phyloP scores from a whole-genome alignment of 2,329 filamentous ascomycete genomes.

The Pestalotiopsis sp. region DNA sequence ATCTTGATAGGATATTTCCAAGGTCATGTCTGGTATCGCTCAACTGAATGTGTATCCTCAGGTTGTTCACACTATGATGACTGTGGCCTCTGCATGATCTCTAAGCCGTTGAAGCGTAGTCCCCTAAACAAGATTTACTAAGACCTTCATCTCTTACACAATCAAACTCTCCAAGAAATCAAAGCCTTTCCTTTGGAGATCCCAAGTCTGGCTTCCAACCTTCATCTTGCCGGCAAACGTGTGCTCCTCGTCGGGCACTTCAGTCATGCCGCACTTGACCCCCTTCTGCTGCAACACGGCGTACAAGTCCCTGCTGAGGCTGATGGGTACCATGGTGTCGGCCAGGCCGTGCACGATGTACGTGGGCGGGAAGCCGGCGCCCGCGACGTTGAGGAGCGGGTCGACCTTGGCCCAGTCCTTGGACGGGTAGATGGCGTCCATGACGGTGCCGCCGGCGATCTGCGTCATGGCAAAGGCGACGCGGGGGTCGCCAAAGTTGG shows the following conservation, averaged over 20 bases:
- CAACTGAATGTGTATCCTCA: too few species aligned
- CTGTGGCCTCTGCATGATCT: background rate
- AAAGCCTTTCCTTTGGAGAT: constrained; percentile 41
- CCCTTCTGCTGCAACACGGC: constrained; percentile 27
- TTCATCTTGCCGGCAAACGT: constrained; percentile 45
- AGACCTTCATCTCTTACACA: background rate
- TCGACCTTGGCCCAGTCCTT: constrained; percentile 34
- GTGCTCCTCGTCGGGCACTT: constrained; percentile 42
- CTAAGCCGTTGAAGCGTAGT: too few species aligned
- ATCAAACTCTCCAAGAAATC: constrained; percentile 39
- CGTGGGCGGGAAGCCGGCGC: constrained; percentile 36
- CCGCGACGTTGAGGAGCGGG: constrained; percentile 34
- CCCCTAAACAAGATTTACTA: too few species aligned
- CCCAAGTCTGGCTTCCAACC: constrained; percentile 37
- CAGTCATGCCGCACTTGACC: constrained; percentile 37
- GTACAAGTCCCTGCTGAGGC: constrained; percentile 35
- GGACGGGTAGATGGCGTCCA: constrained; percentile 33
- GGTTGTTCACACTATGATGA: too few species aligned
- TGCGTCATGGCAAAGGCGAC: constrained; percentile 44
- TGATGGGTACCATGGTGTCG: constrained; percentile 41
- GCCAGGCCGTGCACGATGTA: constrained; percentile 43
- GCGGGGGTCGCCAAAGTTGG: constrained; percentile 38
- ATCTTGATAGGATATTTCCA: background rate
- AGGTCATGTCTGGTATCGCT: too few species aligned
- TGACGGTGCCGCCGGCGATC: constrained; percentile 41